phyloP scores from a whole-genome alignment of 2,329 filamentous ascomycete genomes.

The Aspergillus ustus region DNA sequence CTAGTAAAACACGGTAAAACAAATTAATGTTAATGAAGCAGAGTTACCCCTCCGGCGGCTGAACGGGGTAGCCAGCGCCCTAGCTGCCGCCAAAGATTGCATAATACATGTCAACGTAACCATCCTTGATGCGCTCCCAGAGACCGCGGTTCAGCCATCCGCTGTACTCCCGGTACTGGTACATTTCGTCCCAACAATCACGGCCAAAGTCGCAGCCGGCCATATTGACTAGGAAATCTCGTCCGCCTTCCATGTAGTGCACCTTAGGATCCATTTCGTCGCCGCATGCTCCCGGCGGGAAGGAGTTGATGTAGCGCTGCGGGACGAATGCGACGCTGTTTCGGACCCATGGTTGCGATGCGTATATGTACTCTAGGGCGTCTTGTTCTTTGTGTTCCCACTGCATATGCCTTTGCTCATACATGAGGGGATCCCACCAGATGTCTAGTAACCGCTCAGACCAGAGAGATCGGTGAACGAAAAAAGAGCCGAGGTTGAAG shows the following conservation, averaged over 20 bases:
- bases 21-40: neutral
- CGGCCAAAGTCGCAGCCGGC: conserved; percentile 95
- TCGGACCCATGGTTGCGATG: conserved; percentile 88
- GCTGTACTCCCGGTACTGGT: conserved; percentile 88
- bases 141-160: conserved; percentile 82
- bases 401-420: conserved; percentile 98
- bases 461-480: conserved; percentile 83
- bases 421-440: conserved; percentile 98
- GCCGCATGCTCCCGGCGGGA: conserved; percentile 86
- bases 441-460: conserved; percentile 89
- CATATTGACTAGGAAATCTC: conserved; percentile 98
- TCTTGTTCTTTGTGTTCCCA: conserved; percentile 99
- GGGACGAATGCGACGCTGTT: conserved; percentile 86
- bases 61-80: neutral
- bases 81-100: conserved; percentile 23
- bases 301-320: conserved; percentile 92
- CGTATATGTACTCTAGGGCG: conserved; percentile 89
- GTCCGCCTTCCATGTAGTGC: conserved; percentile 83
- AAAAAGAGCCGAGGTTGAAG: conserved; percentile 97
- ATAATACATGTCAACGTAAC: conserved; percentile 26
- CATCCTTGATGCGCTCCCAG: conserved; percentile 68
- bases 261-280: conserved; percentile 65
- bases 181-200: conserved; percentile 98
- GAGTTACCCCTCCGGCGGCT: conserved; percentile 8
- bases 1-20: neutral